Percentiles rank a stretch among this genome's conserved stretches.
Conservation (phyloP, 2,329 filamentous ascomycete genomes). For the Ascochyta clinopodiicola region DNA sequence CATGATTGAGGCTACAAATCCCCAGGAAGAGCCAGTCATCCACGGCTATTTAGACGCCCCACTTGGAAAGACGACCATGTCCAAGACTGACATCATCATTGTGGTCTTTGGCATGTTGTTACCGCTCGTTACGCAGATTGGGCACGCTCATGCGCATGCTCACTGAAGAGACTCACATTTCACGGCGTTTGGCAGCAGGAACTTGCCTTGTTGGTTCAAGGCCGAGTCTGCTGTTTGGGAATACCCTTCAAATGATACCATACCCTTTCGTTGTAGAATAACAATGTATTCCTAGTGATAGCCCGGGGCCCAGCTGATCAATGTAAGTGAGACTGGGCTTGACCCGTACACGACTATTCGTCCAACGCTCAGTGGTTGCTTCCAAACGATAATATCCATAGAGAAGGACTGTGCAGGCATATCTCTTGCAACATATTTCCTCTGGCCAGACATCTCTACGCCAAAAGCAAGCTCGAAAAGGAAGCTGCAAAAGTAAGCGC, state of each 20-base stretch:
- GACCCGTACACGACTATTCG: neutral
- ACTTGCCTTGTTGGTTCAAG: neutral
- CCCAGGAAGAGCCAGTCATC: conserved; percentile 43
- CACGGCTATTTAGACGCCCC: conserved; percentile 63
- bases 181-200: conserved; percentile 3
- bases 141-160: conserved; percentile 62
- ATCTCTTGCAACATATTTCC: neutral
- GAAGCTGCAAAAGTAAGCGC: neutral
- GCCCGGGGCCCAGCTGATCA: neutral
- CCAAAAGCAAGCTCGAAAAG: conserved; percentile 2
- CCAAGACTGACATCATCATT: conserved; percentile 60
- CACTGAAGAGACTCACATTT: conserved; percentile 50
- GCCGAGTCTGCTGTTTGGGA: neutral
- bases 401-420: neutral
- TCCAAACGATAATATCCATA: neutral
- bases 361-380: neutral
- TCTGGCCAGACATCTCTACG: neutral
- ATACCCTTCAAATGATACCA: conserved; percentile 13
- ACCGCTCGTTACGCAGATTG: conserved; percentile 78
- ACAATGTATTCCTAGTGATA: conserved; percentile 5
- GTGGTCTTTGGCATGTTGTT: conserved; percentile 79
- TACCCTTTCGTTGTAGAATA: conserved; percentile 10
- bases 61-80: conserved; percentile 57
- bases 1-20: conserved; percentile 77
- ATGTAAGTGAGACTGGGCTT: neutral